Percentiles rank a stretch among this genome's conserved stretches.
Evolutionary conservation across 139 green algal species (phyloP).

Genomic region (Volvox africanus): DNA sequence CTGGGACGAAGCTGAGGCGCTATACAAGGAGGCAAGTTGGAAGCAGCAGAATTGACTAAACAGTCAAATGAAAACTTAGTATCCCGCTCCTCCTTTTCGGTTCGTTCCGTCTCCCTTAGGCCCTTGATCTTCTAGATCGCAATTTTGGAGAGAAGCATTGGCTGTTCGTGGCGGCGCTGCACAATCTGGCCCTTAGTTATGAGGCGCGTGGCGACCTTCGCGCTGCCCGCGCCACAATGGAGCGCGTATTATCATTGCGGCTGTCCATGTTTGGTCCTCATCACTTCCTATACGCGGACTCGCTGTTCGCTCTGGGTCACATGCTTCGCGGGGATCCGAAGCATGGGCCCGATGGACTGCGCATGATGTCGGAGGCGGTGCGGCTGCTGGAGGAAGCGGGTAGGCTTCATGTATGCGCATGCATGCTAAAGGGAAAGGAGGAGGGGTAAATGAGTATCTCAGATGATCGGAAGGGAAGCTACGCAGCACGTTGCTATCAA

Average conservation of each 20-base stretch:
- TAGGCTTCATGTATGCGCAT: conserved; percentile 14
- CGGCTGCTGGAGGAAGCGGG: conserved; percentile 56
- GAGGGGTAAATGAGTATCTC: neutral
- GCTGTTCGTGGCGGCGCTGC: conserved; percentile 67
- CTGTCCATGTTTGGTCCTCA: conserved; percentile 61
- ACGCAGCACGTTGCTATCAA: too few species aligned
- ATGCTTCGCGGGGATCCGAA: conserved; percentile 40
- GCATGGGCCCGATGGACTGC: neutral
- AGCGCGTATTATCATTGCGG: conserved; percentile 56
- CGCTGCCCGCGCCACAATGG: conserved; percentile 39
- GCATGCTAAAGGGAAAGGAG: neutral
- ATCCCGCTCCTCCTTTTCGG: neutral
- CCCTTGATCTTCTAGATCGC: conserved; percentile 60
- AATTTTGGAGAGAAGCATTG: conserved; percentile 67
- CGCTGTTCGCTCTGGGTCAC: conserved; percentile 59
- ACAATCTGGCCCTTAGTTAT: conserved; percentile 72
- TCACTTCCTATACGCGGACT: conserved; percentile 69
- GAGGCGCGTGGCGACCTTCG: conserved; percentile 53
- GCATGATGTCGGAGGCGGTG: conserved; percentile 54
- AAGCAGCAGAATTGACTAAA: neutral
- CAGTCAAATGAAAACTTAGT: too few species aligned
- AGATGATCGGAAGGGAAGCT: too few species aligned
- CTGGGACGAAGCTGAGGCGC: conserved; percentile 67
- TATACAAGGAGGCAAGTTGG: conserved; percentile 74
- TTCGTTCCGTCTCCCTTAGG: conserved; percentile 35